Evolutionary conservation across 768 basidiomycete genomes (phyloP).

Genomic region (Agrocybe chaxingu): DNA sequence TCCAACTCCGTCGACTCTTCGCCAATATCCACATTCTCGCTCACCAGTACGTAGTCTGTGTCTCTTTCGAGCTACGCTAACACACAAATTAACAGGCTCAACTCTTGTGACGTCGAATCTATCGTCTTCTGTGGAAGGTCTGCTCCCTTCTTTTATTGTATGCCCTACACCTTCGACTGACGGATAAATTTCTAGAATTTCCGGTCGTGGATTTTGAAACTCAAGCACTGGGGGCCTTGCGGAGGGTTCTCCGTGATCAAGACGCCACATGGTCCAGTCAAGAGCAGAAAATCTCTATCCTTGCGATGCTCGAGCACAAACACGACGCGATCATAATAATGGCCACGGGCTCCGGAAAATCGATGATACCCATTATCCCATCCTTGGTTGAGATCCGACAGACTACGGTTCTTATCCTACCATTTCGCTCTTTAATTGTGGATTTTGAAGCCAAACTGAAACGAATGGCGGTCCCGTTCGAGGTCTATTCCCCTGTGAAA

Average conservation of each 20-base stretch:
- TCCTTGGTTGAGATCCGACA: slow-evolving; percentile 6
- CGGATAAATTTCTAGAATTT: too few relatives aligned
- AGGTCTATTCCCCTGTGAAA: too few relatives aligned
- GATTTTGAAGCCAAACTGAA: slow-evolving; percentile 15
- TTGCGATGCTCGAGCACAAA: slow-evolving; percentile 4
- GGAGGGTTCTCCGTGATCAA: not conserved
- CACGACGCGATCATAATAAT: slow-evolving; percentile 21
- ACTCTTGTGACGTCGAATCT: too few relatives aligned
- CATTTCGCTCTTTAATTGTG: slow-evolving; percentile 17
- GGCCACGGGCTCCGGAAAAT: slow-evolving; percentile 24
- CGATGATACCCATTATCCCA: slow-evolving; percentile 20
- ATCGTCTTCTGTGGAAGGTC: too few relatives aligned
- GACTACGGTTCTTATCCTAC: slow-evolving; percentile 18
- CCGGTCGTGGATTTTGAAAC: not conserved
- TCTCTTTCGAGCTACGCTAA: too few relatives aligned
- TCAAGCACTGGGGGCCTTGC: not conserved
- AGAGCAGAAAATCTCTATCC: slow-evolving; percentile 15
- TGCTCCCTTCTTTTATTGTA: too few relatives aligned
- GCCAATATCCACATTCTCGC: too few relatives aligned
- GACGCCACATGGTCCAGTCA: slow-evolving; percentile 13
- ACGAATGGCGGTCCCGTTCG: not conserved
- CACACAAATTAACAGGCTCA: too few relatives aligned
- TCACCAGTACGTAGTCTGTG: too few relatives aligned
- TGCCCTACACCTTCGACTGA: too few relatives aligned
- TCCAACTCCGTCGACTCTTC: too few relatives aligned